These are phyloP conservation scores for Colletotrichum filicis DNA, from an alignment of 2,329 filamentous ascomycete genomes.

Conservation along the genomic window DNA sequence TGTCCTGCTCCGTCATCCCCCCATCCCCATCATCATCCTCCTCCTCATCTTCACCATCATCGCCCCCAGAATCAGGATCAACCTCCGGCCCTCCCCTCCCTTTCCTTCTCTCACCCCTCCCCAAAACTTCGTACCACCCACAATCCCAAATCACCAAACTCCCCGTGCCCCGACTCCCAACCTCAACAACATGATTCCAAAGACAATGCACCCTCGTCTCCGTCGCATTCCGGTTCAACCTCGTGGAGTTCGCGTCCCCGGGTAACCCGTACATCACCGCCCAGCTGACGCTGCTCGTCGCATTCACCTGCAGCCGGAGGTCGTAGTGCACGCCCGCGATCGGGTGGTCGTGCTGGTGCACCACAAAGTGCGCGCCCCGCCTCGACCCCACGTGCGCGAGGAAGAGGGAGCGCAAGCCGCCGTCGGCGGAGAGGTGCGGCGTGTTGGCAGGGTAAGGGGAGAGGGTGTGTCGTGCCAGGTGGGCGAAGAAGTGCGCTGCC, in stretches of 20 bases:
- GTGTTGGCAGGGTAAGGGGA: conserved; percentile 36
- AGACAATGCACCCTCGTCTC: conserved; percentile 71
- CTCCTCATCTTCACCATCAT: conserved; percentile 33
- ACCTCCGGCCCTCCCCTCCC: conserved; percentile 39
- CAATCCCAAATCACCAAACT: conserved; percentile 73
- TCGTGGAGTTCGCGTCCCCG: conserved; percentile 64
- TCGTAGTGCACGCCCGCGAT: conserved; percentile 77
- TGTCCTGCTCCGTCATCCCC: conserved; percentile 52
- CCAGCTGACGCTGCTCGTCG: conserved; percentile 73
- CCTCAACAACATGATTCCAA: conserved; percentile 72
- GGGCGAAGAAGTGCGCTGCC: conserved; percentile 49
- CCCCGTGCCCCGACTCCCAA: conserved; percentile 63
- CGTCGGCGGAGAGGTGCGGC: conserved; percentile 47
- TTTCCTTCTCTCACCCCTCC: conserved; percentile 49
- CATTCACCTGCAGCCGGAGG: conserved; percentile 75
- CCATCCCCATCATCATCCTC: conserved; percentile 33
- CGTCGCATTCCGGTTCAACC: conserved; percentile 68
- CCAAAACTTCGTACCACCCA: conserved; percentile 66
- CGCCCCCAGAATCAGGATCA: conserved; percentile 42
- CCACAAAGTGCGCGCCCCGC: conserved; percentile 68
- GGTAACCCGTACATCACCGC: conserved; percentile 73
- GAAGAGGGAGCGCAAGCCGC: conserved; percentile 43
- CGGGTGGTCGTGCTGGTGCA: conserved; percentile 80
- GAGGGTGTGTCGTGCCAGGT: conserved; percentile 43
- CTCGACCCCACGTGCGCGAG: conserved; percentile 42